phyloP scores from a whole-genome alignment of 352 stramenopile species.

The Peronospora destructor region DNA sequence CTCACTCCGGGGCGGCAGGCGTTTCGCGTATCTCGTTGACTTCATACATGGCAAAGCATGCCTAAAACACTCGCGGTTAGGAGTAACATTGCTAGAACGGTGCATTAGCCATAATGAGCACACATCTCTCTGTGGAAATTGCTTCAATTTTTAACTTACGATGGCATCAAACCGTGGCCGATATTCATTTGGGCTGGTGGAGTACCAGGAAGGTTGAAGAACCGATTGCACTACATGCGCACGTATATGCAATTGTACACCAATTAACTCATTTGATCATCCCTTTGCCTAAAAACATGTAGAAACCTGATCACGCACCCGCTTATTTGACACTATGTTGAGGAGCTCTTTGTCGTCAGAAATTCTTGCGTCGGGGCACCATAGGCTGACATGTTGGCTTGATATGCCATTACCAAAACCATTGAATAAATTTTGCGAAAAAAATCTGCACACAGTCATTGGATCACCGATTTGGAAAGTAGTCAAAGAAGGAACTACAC shows the following conservation, averaged over 20 bases:
- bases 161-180: slow-evolving; percentile 3
- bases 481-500: not conserved
- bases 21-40: slow-evolving; percentile 1
- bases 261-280: slow-evolving; percentile 1
- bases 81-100: slow-evolving; percentile 7
- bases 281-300: not conserved
- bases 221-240: slow-evolving; percentile 17
- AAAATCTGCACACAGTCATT: slow-evolving; percentile 13
- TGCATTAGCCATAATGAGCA: slow-evolving; percentile 1
- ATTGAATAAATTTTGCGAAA: slow-evolving; percentile 21
- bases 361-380: slow-evolving; percentile 14
- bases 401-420: slow-evolving; percentile 28
- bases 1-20: slow-evolving; percentile 10
- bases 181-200: not conserved
- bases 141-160: slow-evolving; percentile 5
- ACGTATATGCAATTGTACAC: not conserved
- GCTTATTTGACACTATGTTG: slow-evolving; percentile 14
- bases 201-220: slow-evolving; percentile 20
- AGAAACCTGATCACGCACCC: slow-evolving; percentile 9
- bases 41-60: slow-evolving; percentile 2
- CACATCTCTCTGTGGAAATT: not conserved
- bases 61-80: slow-evolving; percentile 3
- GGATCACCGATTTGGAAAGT: slow-evolving; percentile 4
- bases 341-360: slow-evolving; percentile 11
- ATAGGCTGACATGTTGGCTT: slow-evolving; percentile 23